Evolutionary conservation across 169 alveolate species (phyloP).

Genomic region (Plasmodium malariae): DNA sequence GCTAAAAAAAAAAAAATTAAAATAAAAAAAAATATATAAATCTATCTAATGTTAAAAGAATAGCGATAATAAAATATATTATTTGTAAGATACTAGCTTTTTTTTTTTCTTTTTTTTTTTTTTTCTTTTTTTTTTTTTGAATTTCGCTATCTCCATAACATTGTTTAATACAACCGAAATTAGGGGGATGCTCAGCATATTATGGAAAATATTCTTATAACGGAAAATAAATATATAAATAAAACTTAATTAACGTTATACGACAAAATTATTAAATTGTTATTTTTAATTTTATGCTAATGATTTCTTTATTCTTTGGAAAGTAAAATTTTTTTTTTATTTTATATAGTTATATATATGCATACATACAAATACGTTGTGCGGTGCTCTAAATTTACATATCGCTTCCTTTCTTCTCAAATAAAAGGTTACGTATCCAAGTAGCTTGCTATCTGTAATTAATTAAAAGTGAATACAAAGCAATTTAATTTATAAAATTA

Average conservation of each 20-base stretch:
- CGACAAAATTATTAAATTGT: constrained; percentile 3
- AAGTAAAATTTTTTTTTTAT: constrained; percentile 9
- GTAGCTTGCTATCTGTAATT: constrained; percentile 14
- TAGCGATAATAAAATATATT: constrained; percentile 8
- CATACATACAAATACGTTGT: background rate
- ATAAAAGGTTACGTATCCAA: background rate
- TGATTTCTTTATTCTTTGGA: constrained; percentile 4
- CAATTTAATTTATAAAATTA: background rate
- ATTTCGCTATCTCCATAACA: constrained; percentile 16
- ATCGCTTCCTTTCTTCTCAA: constrained; percentile 1
- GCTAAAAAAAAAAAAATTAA: background rate
- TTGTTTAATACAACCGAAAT: background rate
- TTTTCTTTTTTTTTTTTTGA: background rate
- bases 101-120: constrained; percentile 55
- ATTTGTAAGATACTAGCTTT: constrained; percentile 23
- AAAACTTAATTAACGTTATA: background rate
- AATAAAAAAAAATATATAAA: background rate
- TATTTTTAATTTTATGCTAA: background rate
- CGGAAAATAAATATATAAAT: constrained; percentile 33
- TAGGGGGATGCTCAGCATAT: constrained; percentile 4
- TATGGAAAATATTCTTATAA: background rate
- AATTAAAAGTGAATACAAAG: constrained; percentile 1
- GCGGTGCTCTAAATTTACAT: constrained; percentile 16
- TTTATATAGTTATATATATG: constrained; percentile 5
- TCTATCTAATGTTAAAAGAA: constrained; percentile 5